Evolutionary conservation across 352 stramenopile genomes (phyloP), one percentile per base, ranked within the genome.

Genomic region (Aphanomyces stellatus): DNA sequence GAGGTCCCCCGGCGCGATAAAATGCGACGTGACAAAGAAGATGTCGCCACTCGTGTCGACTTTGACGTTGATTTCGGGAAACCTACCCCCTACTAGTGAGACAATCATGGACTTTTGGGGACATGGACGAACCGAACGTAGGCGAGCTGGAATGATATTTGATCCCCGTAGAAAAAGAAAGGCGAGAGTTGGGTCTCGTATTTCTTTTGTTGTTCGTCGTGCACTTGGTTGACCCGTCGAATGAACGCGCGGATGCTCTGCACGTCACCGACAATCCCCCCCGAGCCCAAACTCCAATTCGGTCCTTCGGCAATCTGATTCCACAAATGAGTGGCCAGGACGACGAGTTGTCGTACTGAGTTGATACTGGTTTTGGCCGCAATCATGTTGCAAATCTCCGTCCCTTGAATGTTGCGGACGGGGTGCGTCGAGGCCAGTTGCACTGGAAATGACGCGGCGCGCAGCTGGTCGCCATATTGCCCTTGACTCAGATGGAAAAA

Each of bases 281-380:
- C 60, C n/a, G 60, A 67, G n/a, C 60, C 60, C 2, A 67, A 24
- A 41, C 60, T 67, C 60, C 60, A 67, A 42, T 67, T 67, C 25
- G 60, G 60, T n/a, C 60, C 60, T 5, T 25, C 17, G 5, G 34
- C 27, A 22, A 11, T 46, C 37, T 46, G n/a, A n/a, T n/a, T n/a
- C 13, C 0, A 46, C 37, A 46, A 46, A 43, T n/a, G 37, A n/a
- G 13, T 46, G 37, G 37, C 37, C n/a, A 46, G 13, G 0, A 46
- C 37, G 37, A 46, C 37, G 37, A 11, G n/a, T 46, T 46, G 11
- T 19, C n/a, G 37, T 46, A 46, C n/a, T 33, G 60, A 57, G 7
- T 49, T 31, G 31, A 48, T 59, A 15, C 25, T n/a, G 2, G 60
- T 59, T 33, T 67, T 67, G 40, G 37, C 46, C 2, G 46, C 41